Conservation (phyloP, 306 rosid species). For the Citrullus amarus region DNA sequence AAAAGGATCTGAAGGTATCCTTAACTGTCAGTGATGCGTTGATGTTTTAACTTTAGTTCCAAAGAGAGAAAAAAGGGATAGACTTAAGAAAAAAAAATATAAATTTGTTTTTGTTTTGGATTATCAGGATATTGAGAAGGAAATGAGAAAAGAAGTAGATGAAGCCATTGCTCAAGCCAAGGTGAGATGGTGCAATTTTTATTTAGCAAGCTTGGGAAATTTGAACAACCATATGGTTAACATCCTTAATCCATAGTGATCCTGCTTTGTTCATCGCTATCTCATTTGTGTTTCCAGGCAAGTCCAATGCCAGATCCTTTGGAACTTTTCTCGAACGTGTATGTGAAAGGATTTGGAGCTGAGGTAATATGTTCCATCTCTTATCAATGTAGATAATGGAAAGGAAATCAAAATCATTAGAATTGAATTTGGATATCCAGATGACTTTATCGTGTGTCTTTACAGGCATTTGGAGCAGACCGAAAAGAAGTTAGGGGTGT, state of each 20-base stretch:
- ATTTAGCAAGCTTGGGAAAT: background rate
- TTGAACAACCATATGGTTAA: background rate
- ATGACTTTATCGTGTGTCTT: background rate
- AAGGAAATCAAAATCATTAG: background rate
- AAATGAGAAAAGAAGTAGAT: constrained; percentile 69
- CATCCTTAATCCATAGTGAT: background rate
- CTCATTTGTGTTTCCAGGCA: constrained; percentile 44
- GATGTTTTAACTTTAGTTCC: background rate
- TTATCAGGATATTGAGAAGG: constrained; percentile 71
- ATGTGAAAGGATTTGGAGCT: constrained; percentile 48
- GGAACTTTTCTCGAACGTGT: constrained; percentile 58
- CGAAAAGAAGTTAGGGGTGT: constrained; percentile 63
- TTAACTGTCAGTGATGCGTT: background rate
- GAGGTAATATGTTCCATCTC: constrained; percentile 42
- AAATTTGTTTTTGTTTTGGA: background rate
- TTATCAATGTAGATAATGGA: background rate
- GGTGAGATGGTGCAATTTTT: constrained; percentile 26
- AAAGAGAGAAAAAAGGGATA: background rate
- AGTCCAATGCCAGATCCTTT: constrained; percentile 67
- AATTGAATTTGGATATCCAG: background rate
- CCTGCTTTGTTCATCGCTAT: background rate
- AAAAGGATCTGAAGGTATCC: constrained; percentile 83
- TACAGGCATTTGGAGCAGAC: constrained; percentile 68
- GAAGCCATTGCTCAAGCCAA: constrained; percentile 89
- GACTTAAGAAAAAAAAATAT: background rate